Base-by-base conservation (phyloP, 1,284 basidiomycete species). In the Sanghuangporus sanghuang region DNA sequence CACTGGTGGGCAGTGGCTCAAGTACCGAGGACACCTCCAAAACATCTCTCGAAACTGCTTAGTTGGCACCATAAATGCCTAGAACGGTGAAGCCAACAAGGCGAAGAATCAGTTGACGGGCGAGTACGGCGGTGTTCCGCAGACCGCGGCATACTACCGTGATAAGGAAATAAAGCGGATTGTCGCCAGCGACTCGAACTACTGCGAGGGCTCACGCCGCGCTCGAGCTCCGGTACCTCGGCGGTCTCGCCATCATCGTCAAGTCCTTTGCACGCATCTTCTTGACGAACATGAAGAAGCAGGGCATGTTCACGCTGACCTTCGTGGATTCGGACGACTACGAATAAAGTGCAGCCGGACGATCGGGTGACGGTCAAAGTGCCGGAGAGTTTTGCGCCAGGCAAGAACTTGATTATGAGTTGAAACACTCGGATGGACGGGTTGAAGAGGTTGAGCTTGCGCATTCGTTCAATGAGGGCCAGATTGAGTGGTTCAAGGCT, bases 41-140 rank as follows among this genome's bases (percentile, higher is more conserved):
- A 98, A 99, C 86, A 99, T 98, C 76, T 97, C 95, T 42, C 93
- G 97, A 78, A 98, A 98, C 84, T 96, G 94, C 80, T 78, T 98
- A 76, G 98, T 98, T 69, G 95, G 95, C 75, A 96, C 95, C 64
- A 96, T 98, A 82, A 98, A 98, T 82, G 76, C 86, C 64, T 95
- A 95, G 80, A 97, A 95, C 77, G 90, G 87, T 68, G 92, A 98
- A 80, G 95, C 96, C 68, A 99, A 98, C 89, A 92, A 93, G 77
- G 81, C 98, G 72, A 89, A 91, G 84, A 97, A 96, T 85, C 86
- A 92, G 79, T 69, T 90, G 68, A 96, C 92, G 59, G 94, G 95
- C 72, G 88, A 93, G 76, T 97, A 83, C 77, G 93, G 83, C 44
- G 81, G 85, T 66, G 95, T 98, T 65, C 96, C 96, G 21, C 83